Base-by-base conservation (phyloP, 345 rosid species). In the Noccaea caerulescens region DNA sequence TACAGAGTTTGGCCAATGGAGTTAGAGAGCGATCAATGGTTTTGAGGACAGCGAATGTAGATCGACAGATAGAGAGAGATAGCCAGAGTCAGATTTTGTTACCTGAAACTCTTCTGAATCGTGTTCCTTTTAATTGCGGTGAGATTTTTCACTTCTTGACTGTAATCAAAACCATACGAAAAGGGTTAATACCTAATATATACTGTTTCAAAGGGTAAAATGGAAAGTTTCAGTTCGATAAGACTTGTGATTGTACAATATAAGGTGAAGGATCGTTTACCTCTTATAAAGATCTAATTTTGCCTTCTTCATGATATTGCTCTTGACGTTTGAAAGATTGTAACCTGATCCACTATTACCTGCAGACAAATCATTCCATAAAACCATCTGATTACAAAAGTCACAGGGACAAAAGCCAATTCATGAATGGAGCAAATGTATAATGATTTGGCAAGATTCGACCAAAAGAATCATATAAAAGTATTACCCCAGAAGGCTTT, bases 251-350 rank as follows among this genome's bases (percentile, higher is more conserved):
- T 51, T 67, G 50, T 45, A 44, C 10, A 54, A 13, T 36, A 7
- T 27, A 11, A 34, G 68, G 44, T 55, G 37, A 61, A 54, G 10
- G 53, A 34, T 47, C 10, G 3, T 11, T 46, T 80, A 89, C 97
- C 99, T 85, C 75, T 86, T 85, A 32, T 83, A 86, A 61, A 87
- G 32, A 30, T 94, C 99, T 52, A 88, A 14, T 80, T 85, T 94
- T 10, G 95, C 85, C 77, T 91, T 94, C 88, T 89, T 94, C 97
- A 91, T 86, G 73, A 91, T 77, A 76, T 84, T 91, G 85, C 95
- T 83, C 84, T 87, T 94, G 54, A 58, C 70, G 75, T 87, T 63
- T 45, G 88, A 84, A 58, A 85, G 64, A 66, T 84, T 84, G 81
- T 72, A 86, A 42, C 90, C 83, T 51, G 87, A 78, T 49, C 80